Base-by-base conservation (phyloP, 179 eudicot species). In the Silene coronaria region DNA sequence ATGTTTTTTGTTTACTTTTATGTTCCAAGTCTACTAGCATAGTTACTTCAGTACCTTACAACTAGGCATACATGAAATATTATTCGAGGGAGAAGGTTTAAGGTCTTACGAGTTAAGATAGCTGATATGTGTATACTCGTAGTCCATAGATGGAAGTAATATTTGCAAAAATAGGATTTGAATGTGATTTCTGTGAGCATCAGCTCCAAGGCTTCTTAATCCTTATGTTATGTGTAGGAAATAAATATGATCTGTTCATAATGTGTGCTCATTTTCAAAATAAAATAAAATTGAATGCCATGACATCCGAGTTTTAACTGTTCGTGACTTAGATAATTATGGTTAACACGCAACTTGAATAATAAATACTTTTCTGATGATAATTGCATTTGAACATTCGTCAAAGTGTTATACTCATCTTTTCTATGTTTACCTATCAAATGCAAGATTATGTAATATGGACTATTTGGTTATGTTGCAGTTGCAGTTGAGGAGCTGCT, bases 401-500 rank as follows among this genome's bases (percentile, higher is more conserved):
- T 59, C 2, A 26, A 63, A 12, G n/a, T n/a, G n/a, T n/a, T n/a
- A n/a, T n/a, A n/a, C n/a, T n/a, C n/a, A n/a, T n/a, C 19, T 17
- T 7, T 27, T 2, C 6, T 27, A 28, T 5, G 4, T 64, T 45
- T 68, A 14, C 38, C 55, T 67, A 34, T 42, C 16, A 67, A 28
- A 64, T 64, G 68, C 21, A 7, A 34, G 51, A 67, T 67, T 36
- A 19, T n/a, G 16, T 36, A 28, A 30, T 16, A 28, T 28, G 19
- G n/a, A n/a, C n/a, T n/a, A n/a, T n/a, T n/a, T n/a, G n/a, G 14
- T 34, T 67, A 26, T 62, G 6, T 77, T 27, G 69, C 76, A 23
- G 70, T 69, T 53, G 71, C 73, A 74, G 77, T 45, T 68, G 42
- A 75, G 24, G 77, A 59, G 75, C 60, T 68, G 70, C 22, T 68